Evolutionary conservation across 2,329 filamentous ascomycete genomes (phyloP), one percentile per base, ranked within the genome.

Genomic region (Elsinoe necatrix): DNA sequence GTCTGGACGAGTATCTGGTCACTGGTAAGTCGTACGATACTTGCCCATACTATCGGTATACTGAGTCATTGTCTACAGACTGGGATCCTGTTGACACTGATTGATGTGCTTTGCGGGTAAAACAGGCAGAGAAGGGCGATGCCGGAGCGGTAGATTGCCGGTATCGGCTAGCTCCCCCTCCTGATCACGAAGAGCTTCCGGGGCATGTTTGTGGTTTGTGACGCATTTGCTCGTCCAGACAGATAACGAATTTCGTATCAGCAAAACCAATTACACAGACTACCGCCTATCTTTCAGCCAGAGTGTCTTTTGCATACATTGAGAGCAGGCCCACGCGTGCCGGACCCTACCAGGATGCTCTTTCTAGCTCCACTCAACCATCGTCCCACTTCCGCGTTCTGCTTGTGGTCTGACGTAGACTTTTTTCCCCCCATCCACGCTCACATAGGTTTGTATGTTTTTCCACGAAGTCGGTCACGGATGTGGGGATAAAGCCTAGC

Each of bases 1-100:
- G 64, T 0, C 71, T 89, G 52, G 85, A 90, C 67, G 86, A 91
- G 71, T 78, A 82, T 64, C 73, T 90, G 23, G 84, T 89, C 1
- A 89, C 85, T 1, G 84, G 86, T 72, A 80, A 80, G 82, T 77
- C 12, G 47, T 25, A 45, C 23, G 41, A 45, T 12, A 3, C 8
- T 12, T 37, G n/a, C 29, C 37, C n/a, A 6, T 12, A 41, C n/a
- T 29, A 14, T 14, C 23, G 29, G 20, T 21, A 35, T 37, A 41
- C 39, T 42, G 35, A 35, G 35, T 31, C 41, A 34, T 50, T 59
- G 11, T 51, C 52, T 47, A 41, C 60, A 67, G 67, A 69, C 59
- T 69, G 67, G 67, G 67, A 69, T 61, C 67, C 67, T 35, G 59
- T 66, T 9, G 67, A 69, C 59, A 64, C 66, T 8, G 52, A 56